Percentiles rank a stretch among this genome's conserved stretches.
Evolutionary conservation across 768 basidiomycete species (phyloP).

Genomic region (Boletellus emodensis): DNA sequence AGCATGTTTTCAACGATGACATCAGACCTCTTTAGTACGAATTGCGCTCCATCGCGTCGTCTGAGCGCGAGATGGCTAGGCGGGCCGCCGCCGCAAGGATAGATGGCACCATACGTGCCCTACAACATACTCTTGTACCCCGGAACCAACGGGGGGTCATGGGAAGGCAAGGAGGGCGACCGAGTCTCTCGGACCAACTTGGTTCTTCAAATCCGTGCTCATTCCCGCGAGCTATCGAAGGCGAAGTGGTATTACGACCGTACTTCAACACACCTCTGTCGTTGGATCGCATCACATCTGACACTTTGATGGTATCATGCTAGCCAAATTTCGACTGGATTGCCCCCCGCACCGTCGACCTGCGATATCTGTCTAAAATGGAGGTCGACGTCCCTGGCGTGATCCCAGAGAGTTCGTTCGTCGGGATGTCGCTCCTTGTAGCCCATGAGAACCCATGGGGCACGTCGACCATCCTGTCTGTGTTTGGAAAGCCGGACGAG

Average conservation of each 20-base stretch:
- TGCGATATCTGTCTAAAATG: slow-evolving; percentile 52
- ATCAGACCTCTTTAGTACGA: too few relatives aligned
- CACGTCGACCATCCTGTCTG: slow-evolving; percentile 16
- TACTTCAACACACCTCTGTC: slow-evolving; percentile 8
- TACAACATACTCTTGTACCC: too few relatives aligned
- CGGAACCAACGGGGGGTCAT: too few relatives aligned
- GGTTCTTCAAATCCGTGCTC: too few relatives aligned
- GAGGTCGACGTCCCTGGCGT: slow-evolving; percentile 50
- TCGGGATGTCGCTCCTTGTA: slow-evolving; percentile 83
- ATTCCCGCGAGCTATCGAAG: too few relatives aligned
- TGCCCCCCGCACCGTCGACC: slow-evolving; percentile 55
- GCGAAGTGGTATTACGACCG: background rate
- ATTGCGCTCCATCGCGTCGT: too few relatives aligned
- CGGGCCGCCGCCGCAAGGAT: too few relatives aligned
- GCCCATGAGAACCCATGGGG: slow-evolving; percentile 61
- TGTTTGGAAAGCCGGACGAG: slow-evolving; percentile 35
- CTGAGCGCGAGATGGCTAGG: too few relatives aligned
- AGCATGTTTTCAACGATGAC: too few relatives aligned
- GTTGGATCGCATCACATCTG: background rate
- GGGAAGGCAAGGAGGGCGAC: too few relatives aligned
- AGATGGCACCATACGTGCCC: too few relatives aligned
- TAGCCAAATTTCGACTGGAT: slow-evolving; percentile 71
- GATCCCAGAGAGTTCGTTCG: slow-evolving; percentile 73
- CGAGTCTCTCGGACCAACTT: too few relatives aligned
- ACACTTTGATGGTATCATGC: slow-evolving; percentile 23